Conservation (phyloP, 2,329 filamentous ascomycete species). For the Teratosphaeria gauchensis region DNA sequence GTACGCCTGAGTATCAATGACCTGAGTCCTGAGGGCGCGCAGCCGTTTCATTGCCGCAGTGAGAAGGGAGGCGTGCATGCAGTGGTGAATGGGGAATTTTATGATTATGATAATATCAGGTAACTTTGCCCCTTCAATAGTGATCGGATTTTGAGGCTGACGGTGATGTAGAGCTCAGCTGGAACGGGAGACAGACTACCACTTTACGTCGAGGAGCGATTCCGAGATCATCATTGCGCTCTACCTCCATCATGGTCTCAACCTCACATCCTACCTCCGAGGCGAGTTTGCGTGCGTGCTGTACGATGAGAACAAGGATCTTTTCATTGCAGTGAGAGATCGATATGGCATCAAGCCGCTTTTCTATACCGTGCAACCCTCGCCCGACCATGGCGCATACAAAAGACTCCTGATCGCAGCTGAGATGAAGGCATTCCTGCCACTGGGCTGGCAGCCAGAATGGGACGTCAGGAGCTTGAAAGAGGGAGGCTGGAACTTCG, state of each 20-base stretch:
- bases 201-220: constrained; percentile 40
- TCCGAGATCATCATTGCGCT: constrained; percentile 46
- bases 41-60: constrained; percentile 30
- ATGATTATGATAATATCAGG: constrained; percentile 42
- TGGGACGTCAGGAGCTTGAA: constrained; percentile 44
- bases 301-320: constrained; percentile 36
- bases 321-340: constrained; percentile 43
- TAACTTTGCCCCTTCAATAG: not conserved
- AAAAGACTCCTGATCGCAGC: constrained; percentile 38
- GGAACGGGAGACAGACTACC: constrained; percentile 27
- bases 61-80: constrained; percentile 38
- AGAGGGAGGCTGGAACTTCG: constrained; percentile 36
- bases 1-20: constrained; percentile 46
- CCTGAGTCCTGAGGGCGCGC: constrained; percentile 36
- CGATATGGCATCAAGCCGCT: constrained; percentile 50
- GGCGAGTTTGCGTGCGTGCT: constrained; percentile 48
- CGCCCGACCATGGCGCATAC: constrained; percentile 8
- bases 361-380: constrained; percentile 36
- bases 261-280: constrained; percentile 38
- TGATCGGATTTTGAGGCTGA: not conserved
- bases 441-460: constrained; percentile 39
- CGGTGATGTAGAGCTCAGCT: constrained; percentile 17
- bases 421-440: constrained; percentile 47
- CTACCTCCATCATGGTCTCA: constrained; percentile 40
- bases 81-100: constrained; percentile 53